A percentile compares a stretch with the other conserved stretches of the same genome.
These are phyloP conservation scores for Backusella sp. DNA, from an alignment of 192 early-diverging fungal genomes.

Conservation along the genomic window DNA sequence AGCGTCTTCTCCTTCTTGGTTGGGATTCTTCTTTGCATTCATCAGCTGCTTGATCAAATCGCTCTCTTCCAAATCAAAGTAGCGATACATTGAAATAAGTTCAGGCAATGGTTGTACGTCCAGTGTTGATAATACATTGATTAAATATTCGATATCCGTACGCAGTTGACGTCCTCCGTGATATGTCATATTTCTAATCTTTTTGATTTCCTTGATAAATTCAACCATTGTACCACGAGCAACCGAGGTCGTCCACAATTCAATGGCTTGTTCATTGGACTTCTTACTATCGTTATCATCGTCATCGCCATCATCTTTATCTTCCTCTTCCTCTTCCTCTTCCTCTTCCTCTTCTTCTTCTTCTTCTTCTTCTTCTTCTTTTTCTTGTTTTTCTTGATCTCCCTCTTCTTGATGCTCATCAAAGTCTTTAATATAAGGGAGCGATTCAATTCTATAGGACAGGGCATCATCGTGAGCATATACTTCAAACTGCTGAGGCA, in stretches of 20 bases:
- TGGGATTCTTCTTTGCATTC: constrained; percentile 7
- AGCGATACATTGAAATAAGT: constrained; percentile 3
- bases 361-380: constrained; percentile 23
- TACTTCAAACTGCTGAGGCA: constrained; percentile 70
- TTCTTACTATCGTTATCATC: constrained; percentile 38
- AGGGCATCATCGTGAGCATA: constrained; percentile 55
- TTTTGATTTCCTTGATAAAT: constrained; percentile 35
- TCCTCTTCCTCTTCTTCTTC: constrained; percentile 20
- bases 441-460: constrained; percentile 39
- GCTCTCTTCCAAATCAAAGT: constrained; percentile 14
- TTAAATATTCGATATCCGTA: constrained; percentile 64
- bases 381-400: constrained; percentile 21
- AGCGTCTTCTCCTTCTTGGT: not conserved
- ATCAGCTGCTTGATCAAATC: constrained; percentile 1
- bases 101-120: constrained; percentile 27
- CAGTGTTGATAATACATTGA: constrained; percentile 42
- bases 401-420: constrained; percentile 21
- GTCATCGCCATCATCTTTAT: constrained; percentile 34
- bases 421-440: constrained; percentile 32
- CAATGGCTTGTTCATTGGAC: constrained; percentile 42
- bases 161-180: constrained; percentile 57
- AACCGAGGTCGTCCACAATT: constrained; percentile 63
- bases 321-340: constrained; percentile 17
- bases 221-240: constrained; percentile 58
- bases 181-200: constrained; percentile 40